phyloP scores from a whole-genome alignment of 257 asterid genomes.

The Penstemon barbatus region DNA sequence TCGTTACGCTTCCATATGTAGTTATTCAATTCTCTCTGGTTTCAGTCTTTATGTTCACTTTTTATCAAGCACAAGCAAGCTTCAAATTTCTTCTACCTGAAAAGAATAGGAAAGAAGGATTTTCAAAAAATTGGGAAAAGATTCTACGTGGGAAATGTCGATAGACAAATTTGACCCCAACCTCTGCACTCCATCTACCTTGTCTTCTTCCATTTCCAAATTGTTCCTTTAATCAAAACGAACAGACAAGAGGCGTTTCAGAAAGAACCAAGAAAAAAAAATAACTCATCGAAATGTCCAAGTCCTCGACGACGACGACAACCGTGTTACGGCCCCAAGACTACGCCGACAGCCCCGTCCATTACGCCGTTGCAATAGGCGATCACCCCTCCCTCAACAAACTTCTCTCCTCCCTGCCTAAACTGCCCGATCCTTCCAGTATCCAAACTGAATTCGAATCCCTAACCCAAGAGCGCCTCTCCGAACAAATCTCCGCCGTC shows the following conservation, averaged over 20 bases:
- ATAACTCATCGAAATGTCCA: constrained; percentile 44
- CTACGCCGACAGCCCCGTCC: constrained; percentile 72
- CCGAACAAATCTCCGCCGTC: constrained; percentile 65
- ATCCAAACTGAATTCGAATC: constrained; percentile 66
- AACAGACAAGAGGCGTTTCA: neutral
- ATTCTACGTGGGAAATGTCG: neutral
- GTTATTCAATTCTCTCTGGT: neutral
- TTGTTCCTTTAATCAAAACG: constrained; percentile 13
- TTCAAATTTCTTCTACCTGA: neutral
- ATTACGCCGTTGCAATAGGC: constrained; percentile 71
- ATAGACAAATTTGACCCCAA: constrained; percentile 27
- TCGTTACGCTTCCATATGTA: neutral
- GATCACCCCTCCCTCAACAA: constrained; percentile 62
- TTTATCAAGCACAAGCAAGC: neutral
- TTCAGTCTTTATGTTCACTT: neutral
- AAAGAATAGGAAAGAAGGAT: neutral
- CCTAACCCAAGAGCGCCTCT: constrained; percentile 55
- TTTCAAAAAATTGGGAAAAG: neutral
- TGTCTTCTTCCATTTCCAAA: constrained; percentile 33
- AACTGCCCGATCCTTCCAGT: constrained; percentile 47
- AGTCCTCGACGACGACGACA: constrained; percentile 39
- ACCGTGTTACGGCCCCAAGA: constrained; percentile 67
- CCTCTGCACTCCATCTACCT: neutral
- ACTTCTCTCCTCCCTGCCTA: constrained; percentile 60
- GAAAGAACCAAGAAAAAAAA: neutral